Evolutionary conservation across 2,329 filamentous ascomycete genomes (phyloP).

Genomic region (Geosmithia putterillii): DNA sequence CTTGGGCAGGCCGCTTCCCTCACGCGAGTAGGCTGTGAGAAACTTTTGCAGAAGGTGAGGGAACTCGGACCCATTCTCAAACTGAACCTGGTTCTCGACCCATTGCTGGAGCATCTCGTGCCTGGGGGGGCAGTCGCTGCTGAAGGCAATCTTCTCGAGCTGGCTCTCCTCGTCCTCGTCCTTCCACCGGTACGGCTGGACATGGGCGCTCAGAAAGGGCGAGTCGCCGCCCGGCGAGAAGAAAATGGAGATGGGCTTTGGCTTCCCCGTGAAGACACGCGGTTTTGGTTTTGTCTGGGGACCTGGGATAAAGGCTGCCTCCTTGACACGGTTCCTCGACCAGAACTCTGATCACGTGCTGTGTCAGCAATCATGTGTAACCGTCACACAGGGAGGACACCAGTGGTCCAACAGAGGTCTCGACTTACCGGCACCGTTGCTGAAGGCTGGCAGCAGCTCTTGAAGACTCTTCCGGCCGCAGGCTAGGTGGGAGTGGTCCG

Average conservation of each 20-base stretch:
- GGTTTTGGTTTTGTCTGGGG: conserved; percentile 17
- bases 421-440: conserved; percentile 22
- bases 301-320: conserved; percentile 19
- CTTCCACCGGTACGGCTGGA: conserved; percentile 22
- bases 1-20: conserved; percentile 23
- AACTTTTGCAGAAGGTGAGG: conserved; percentile 21
- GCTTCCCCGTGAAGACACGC: conserved; percentile 22
- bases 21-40: conserved; percentile 20
- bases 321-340: conserved; percentile 19
- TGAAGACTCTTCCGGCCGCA: conserved; percentile 24
- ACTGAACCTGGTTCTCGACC: conserved; percentile 21
- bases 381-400: neutral
- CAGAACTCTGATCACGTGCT: conserved; percentile 18
- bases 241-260: conserved; percentile 21
- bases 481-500: conserved; percentile 24
- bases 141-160: conserved; percentile 21
- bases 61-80: conserved; percentile 18
- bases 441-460: conserved; percentile 24
- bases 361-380: neutral
- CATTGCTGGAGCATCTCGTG: conserved; percentile 20
- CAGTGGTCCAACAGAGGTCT: neutral
- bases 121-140: conserved; percentile 21
- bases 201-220: conserved; percentile 23
- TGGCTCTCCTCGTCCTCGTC: conserved; percentile 13
- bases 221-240: conserved; percentile 21